Conservation (phyloP, 176 grass and related monocot species). For the Areca catechu region DNA sequence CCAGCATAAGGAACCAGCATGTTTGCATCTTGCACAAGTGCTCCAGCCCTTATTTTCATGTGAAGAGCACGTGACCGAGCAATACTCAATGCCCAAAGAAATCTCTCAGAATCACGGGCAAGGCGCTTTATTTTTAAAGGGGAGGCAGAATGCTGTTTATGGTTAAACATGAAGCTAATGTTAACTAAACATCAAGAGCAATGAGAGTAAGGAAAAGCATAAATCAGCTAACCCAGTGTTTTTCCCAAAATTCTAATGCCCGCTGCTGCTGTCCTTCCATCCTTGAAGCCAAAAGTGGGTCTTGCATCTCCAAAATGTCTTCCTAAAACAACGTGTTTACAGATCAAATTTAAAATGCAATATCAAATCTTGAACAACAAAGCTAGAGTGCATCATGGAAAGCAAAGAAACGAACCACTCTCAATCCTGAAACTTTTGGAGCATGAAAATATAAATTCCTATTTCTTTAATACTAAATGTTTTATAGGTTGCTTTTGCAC, state of each 20-base stretch:
- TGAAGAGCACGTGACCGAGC: slow-evolving; percentile 59
- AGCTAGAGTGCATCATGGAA: no score
- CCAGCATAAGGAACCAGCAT: slow-evolving; percentile 86
- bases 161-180: slow-evolving; percentile 22
- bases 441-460: no score
- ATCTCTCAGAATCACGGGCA: slow-evolving; percentile 73
- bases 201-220: slow-evolving; percentile 25
- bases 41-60: slow-evolving; percentile 77
- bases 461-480: no score
- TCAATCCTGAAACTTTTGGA: no score
- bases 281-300: slow-evolving; percentile 55
- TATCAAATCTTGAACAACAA: no score
- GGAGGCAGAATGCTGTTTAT: slow-evolving; percentile 49
- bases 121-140: slow-evolving; percentile 90
- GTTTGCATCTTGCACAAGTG: slow-evolving; percentile 80
- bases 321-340: slow-evolving; percentile 35
- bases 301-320: slow-evolving; percentile 85
- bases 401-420: no score
- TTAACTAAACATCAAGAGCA: slow-evolving; percentile 19
- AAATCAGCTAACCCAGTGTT: slow-evolving; percentile 70
- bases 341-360: no score
- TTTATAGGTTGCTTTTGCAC: slow-evolving; percentile 3
- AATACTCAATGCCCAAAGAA: slow-evolving; percentile 91
- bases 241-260: slow-evolving; percentile 94
- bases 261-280: slow-evolving; percentile 49